phyloP scores from a whole-genome alignment of 305 asterid genomes.

The Salvia sclarea region DNA sequence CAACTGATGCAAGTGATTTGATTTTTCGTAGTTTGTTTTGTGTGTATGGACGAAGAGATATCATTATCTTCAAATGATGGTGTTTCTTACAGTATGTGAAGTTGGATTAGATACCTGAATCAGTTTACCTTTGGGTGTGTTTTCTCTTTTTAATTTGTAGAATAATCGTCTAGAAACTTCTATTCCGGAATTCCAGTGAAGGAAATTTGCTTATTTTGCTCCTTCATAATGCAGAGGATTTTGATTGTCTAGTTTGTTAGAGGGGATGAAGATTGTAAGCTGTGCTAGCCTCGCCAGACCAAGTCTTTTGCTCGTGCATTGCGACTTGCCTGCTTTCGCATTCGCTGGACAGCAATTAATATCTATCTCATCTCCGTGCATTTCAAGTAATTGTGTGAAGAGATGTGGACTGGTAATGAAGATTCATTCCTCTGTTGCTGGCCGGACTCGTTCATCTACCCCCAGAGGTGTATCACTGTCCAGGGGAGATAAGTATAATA shows the following conservation, averaged over 20 bases:
- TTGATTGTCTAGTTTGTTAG: conserved; percentile 18
- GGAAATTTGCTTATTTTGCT: conserved; percentile 22
- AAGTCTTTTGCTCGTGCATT: conserved; percentile 53
- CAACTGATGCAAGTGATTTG: neutral
- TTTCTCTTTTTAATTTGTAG: neutral
- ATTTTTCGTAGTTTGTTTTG: neutral
- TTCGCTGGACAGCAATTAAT: conserved; percentile 37
- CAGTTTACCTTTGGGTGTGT: neutral
- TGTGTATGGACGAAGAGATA: neutral
- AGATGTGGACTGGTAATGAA: conserved; percentile 44
- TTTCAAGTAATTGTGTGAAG: conserved; percentile 40
- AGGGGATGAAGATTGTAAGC: conserved; percentile 61
- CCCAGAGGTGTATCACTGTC: conserved; percentile 36
- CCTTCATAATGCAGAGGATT: conserved; percentile 38
- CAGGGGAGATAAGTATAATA: conserved; percentile 34
- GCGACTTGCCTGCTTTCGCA: conserved; percentile 56
- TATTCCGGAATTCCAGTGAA: neutral
- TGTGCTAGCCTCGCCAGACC: conserved; percentile 59
- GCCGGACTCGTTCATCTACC: conserved; percentile 48
- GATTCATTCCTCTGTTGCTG: conserved; percentile 48
- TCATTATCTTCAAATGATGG: neutral
- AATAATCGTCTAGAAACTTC: neutral
- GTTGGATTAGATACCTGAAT: neutral
- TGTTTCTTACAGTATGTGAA: neutral
- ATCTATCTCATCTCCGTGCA: conserved; percentile 43